Evolutionary conservation across 2,329 filamentous ascomycete species (phyloP), one percentile per base, ranked within the genome.

Genomic region (Claviceps citrina): DNA sequence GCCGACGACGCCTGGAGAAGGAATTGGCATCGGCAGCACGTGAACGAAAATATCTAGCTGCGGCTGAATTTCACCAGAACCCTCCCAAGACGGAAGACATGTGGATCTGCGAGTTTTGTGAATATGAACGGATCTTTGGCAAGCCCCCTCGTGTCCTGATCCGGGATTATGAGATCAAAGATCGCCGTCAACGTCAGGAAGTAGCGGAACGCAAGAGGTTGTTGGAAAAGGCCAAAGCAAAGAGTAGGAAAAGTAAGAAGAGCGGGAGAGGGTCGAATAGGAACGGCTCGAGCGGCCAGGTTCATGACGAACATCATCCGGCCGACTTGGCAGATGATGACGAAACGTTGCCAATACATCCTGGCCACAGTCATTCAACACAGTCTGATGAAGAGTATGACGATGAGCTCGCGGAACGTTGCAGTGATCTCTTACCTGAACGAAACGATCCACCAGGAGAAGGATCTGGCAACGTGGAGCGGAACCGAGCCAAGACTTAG

Each of bases 71-170:
- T 57, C 76, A 75, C 45, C 77, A 82, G 51, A 78, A 83, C 51
- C 81, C 83, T 1, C 81, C 82, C 2, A 62, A 64, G 25, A 49
- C 51, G 2, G 81, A 84, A 47, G 84, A 94, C 45, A 73, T 86
- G 38, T 96, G 87, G 84, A 86, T 96, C 35, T 98, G 91, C 62
- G 84, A 95, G 54, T 96, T 96, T 57, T 98, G 91, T 65, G 91
- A 98, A 59, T 98, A 95, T 55, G 89, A 96, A 61, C 76, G 77
- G 39, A 95, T 98, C 37, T 96, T 94, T 56, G 89, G 89, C n/a
- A 71, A 71, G 39, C 83, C 83, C 2, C 91, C 91, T 0, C 72
- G 76, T 50, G 85, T 85, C 37, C 64, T 98, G 40, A 93, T 96
- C 46, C 76, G 84, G 31, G 78, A 86, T 46, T 98, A 96, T 55